These are phyloP conservation scores for Penicillium sp. DNA, from an alignment of 2,329 filamentous ascomycete species.

Conservation along the genomic window DNA sequence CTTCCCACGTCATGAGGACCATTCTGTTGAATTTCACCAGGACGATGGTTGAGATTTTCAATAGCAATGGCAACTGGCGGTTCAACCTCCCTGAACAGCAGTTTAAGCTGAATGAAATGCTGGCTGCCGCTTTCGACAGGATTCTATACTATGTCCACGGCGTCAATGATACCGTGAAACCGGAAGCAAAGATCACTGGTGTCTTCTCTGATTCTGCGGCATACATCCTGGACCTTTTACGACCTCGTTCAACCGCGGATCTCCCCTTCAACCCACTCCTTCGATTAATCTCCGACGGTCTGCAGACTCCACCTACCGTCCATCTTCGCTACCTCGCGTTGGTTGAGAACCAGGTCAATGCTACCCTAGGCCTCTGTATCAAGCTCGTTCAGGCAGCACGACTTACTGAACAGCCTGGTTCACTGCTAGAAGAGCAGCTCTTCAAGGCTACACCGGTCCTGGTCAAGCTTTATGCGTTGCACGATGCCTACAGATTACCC, in stretches of 20 bases:
- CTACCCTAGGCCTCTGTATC: slow-evolving; percentile 62
- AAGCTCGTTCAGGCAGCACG: slow-evolving; percentile 66
- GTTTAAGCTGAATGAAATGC: slow-evolving; percentile 60
- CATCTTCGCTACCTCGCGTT: slow-evolving; percentile 53
- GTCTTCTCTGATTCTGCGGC: slow-evolving; percentile 67
- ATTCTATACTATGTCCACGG: slow-evolving; percentile 69
- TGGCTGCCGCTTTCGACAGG: slow-evolving; percentile 65
- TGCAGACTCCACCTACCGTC: slow-evolving; percentile 58
- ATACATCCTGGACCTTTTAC: slow-evolving; percentile 71
- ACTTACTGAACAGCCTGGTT: slow-evolving; percentile 57
- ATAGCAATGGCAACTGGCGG: slow-evolving; percentile 80
- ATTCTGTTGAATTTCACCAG: slow-evolving; percentile 69
- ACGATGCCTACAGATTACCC: slow-evolving; percentile 60
- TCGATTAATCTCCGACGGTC: slow-evolving; percentile 60
- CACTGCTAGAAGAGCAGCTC: slow-evolving; percentile 67
- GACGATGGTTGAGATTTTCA: slow-evolving; percentile 74
- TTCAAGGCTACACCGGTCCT: slow-evolving; percentile 76
- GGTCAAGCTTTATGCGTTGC: slow-evolving; percentile 67
- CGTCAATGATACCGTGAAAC: slow-evolving; percentile 57
- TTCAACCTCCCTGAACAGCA: slow-evolving; percentile 66
- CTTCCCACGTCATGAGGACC: slow-evolving; percentile 69
- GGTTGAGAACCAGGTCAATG: slow-evolving; percentile 58
- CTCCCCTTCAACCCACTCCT: slow-evolving; percentile 73
- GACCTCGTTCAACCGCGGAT: slow-evolving; percentile 63
- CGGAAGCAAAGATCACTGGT: slow-evolving; percentile 51